Conservation (phyloP, 192 early-diverging fungal species). For the Oehlia diaphana region DNA sequence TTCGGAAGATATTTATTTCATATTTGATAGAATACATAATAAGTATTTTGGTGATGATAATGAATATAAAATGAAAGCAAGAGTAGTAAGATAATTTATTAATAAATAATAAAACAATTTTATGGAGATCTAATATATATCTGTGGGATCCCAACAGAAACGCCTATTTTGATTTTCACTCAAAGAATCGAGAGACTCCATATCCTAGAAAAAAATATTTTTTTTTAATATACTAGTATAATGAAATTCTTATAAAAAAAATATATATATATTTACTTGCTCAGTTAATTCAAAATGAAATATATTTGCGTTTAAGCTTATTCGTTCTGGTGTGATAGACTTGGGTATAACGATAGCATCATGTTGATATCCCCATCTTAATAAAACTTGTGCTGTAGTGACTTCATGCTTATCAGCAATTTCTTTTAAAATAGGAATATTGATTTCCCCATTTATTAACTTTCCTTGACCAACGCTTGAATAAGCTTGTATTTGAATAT, state of each 20-base stretch:
- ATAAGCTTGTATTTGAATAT: slow-evolving; percentile 69
- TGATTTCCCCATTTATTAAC: slow-evolving; percentile 29
- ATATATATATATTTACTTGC: slow-evolving; percentile 33
- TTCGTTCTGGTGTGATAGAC: slow-evolving; percentile 46
- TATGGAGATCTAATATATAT: not conserved
- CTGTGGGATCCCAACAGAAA: slow-evolving; percentile 30
- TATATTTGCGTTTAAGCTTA: slow-evolving; percentile 45
- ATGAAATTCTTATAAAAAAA: not conserved
- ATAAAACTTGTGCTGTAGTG: slow-evolving; percentile 48
- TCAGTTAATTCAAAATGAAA: slow-evolving; percentile 49
- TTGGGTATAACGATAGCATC: slow-evolving; percentile 69
- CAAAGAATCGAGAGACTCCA: slow-evolving; percentile 23
- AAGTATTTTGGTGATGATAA: not conserved
- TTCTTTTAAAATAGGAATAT: slow-evolving; percentile 5
- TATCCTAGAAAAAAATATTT: slow-evolving; percentile 4
- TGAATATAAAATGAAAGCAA: not conserved
- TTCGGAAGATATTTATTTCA: not conserved
- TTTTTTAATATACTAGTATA: not conserved
- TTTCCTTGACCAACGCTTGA: slow-evolving; percentile 68
- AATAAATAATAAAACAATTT: not conserved
- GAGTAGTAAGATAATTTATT: not conserved
- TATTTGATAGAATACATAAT: not conserved
- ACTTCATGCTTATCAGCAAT: slow-evolving; percentile 21
- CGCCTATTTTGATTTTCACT: not conserved
- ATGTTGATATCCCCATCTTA: slow-evolving; percentile 70